Conservation (phyloP, 129 eudicot species). For the Rutidosis leptorrhynchoides region DNA sequence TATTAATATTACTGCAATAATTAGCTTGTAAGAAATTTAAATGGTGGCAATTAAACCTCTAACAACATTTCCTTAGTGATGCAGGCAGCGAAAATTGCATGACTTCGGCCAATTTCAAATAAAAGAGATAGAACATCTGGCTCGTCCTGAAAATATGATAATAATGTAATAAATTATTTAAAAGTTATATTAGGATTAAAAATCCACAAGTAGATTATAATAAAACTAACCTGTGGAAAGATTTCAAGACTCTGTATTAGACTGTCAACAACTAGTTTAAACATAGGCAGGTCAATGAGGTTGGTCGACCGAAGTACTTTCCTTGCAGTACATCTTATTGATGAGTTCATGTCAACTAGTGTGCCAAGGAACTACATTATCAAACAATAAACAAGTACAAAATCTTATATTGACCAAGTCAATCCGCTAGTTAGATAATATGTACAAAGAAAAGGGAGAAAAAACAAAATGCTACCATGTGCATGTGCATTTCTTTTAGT, state of each 20-base stretch:
- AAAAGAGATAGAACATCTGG: conserved; percentile 50
- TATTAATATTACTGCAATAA: background rate
- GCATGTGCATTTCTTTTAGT: conserved; percentile 60
- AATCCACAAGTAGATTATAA: background rate
- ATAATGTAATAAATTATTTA: background rate
- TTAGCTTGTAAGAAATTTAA: background rate
- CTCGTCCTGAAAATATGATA: conserved; percentile 63
- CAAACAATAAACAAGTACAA: background rate
- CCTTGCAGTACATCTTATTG: conserved; percentile 66
- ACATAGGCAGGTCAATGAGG: conserved; percentile 43
- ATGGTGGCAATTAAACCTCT: conserved; percentile 40
- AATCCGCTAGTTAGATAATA: no score
- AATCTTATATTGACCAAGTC: background rate
- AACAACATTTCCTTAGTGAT: conserved; percentile 41
- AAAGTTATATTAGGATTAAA: background rate
- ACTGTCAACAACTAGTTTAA: conserved; percentile 42
- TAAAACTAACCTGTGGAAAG: conserved; percentile 61
- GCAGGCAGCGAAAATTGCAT: conserved; percentile 50
- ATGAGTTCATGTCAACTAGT: conserved; percentile 47
- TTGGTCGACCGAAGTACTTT: conserved; percentile 51
- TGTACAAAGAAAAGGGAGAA: background rate
- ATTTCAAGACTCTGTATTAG: conserved; percentile 53
- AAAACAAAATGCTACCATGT: conserved; percentile 56
- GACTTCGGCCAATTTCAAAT: conserved; percentile 53
- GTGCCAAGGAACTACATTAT: conserved; percentile 64